Evolutionary conservation across 306 rosid genomes (phyloP).

Genomic region (Carpinus fangiana): DNA sequence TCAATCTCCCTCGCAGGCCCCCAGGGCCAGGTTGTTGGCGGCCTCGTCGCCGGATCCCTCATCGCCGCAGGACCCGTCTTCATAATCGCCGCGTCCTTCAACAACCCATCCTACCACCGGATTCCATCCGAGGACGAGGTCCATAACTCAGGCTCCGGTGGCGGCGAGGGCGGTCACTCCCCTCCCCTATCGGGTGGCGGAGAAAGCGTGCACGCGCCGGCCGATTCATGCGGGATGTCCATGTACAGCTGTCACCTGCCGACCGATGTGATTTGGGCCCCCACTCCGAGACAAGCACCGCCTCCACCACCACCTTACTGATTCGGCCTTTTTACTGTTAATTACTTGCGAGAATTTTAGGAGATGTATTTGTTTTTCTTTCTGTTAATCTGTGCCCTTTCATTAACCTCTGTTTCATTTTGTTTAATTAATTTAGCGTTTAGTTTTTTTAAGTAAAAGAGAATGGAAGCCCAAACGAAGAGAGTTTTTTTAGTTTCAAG

Average conservation of each 20-base stretch:
- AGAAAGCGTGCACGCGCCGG: slow-evolving; percentile 56
- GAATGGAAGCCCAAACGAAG: too few species aligned
- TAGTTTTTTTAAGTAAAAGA: background rate
- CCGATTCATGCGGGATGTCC: slow-evolving; percentile 66
- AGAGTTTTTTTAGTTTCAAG: background rate
- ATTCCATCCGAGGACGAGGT: slow-evolving; percentile 61
- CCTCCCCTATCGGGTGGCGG: slow-evolving; percentile 45
- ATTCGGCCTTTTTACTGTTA: background rate
- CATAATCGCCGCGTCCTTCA: slow-evolving; percentile 69
- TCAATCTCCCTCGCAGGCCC: slow-evolving; percentile 89
- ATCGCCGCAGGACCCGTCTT: slow-evolving; percentile 77
- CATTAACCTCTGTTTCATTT: slow-evolving; percentile 8
- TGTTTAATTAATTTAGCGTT: background rate
- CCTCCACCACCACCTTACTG: slow-evolving; percentile 69
- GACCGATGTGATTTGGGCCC: slow-evolving; percentile 85
- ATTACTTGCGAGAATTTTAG: slow-evolving; percentile 9
- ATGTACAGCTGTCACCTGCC: slow-evolving; percentile 74
- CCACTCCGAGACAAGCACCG: slow-evolving; percentile 62
- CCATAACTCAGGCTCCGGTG: slow-evolving; percentile 34
- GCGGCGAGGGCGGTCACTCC: slow-evolving; percentile 47
- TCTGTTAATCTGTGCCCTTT: background rate
- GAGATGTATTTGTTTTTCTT: background rate
- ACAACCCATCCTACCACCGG: slow-evolving; percentile 73
- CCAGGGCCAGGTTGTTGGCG: slow-evolving; percentile 95
- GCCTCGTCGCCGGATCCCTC: slow-evolving; percentile 60